Conservation (phyloP, 2,329 filamentous ascomycete species). For the Graphilbum fragrans region DNA sequence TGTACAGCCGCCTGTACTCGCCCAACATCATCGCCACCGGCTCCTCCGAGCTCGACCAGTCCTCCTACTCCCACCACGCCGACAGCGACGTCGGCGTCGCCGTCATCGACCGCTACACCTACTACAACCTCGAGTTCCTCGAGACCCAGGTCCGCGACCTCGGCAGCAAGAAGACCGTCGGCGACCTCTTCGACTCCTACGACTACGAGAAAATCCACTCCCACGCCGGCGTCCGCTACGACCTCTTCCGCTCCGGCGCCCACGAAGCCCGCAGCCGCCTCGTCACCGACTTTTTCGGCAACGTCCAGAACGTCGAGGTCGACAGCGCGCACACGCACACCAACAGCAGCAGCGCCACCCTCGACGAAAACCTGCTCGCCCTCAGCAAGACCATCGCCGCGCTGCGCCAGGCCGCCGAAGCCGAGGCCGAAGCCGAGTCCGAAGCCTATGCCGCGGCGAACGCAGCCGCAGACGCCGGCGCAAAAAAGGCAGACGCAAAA, state of each 20-base stretch:
- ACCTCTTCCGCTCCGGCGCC: constrained; percentile 83
- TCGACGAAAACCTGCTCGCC: constrained; percentile 65
- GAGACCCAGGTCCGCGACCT: constrained; percentile 81
- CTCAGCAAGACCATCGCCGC: constrained; percentile 56
- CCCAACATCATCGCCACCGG: constrained; percentile 97
- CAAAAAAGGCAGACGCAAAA: background rate
- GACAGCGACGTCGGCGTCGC: constrained; percentile 97
- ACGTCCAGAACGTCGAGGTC: constrained; percentile 94
- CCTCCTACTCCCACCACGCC: constrained; percentile 92
- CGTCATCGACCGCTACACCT: constrained; percentile 96
- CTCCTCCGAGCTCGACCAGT: constrained; percentile 91
- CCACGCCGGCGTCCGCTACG: constrained; percentile 82
- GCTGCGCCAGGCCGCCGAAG: constrained; percentile 35
- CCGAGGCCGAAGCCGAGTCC: constrained; percentile 24
- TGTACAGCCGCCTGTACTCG: constrained; percentile 97
- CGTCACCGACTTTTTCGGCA: constrained; percentile 96
- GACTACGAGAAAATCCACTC: constrained; percentile 92
- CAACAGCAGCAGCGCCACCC: constrained; percentile 25
- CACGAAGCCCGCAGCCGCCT: constrained; percentile 61
- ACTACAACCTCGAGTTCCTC: constrained; percentile 95
- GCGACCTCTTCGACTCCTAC: constrained; percentile 92
- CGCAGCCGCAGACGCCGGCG: background rate
- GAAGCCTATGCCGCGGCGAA: background rate
- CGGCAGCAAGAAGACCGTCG: constrained; percentile 77
- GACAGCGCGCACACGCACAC: constrained; percentile 31